phyloP scores from a whole-genome alignment of 257 asterid species.

The Nicotiana otophora region DNA sequence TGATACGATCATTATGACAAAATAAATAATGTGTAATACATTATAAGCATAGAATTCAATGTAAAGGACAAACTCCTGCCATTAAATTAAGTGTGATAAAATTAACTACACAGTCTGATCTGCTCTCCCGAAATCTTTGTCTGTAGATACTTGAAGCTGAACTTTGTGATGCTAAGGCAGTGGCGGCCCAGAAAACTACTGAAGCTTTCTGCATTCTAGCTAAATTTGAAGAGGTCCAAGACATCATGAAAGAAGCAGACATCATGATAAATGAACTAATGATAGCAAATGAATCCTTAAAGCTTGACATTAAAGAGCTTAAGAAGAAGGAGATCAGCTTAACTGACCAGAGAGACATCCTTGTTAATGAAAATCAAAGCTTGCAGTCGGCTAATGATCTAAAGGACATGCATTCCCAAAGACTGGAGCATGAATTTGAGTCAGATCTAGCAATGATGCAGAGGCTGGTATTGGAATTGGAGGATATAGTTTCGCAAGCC shows the following conservation, averaged over 20 bases:
- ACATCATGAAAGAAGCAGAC: slow-evolving; percentile 85
- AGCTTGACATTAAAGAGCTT: slow-evolving; percentile 46
- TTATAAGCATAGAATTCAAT: not conserved
- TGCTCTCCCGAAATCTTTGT: not conserved
- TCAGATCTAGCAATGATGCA: slow-evolving; percentile 48
- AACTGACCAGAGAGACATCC: slow-evolving; percentile 36
- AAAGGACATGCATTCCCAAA: slow-evolving; percentile 44
- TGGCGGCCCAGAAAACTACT: slow-evolving; percentile 72
- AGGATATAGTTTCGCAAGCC: slow-evolving; percentile 46
- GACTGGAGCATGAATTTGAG: slow-evolving; percentile 42
- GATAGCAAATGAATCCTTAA: slow-evolving; percentile 81
- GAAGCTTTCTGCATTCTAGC: slow-evolving; percentile 80
- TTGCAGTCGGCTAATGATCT: slow-evolving; percentile 44
- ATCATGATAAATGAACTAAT: slow-evolving; percentile 79
- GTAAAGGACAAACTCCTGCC: not conserved
- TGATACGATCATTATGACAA: not conserved
- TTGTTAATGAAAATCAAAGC: slow-evolving; percentile 45
- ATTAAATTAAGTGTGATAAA: not conserved
- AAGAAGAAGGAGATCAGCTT: slow-evolving; percentile 46
- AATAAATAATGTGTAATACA: not conserved
- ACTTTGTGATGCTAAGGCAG: slow-evolving; percentile 67
- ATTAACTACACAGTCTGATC: not conserved
- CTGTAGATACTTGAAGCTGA: slow-evolving; percentile 73
- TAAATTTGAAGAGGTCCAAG: slow-evolving; percentile 90
- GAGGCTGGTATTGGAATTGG: slow-evolving; percentile 52